Evolutionary conservation across 768 basidiomycete species (phyloP).

Genomic region (Lactifluus subvellereus): DNA sequence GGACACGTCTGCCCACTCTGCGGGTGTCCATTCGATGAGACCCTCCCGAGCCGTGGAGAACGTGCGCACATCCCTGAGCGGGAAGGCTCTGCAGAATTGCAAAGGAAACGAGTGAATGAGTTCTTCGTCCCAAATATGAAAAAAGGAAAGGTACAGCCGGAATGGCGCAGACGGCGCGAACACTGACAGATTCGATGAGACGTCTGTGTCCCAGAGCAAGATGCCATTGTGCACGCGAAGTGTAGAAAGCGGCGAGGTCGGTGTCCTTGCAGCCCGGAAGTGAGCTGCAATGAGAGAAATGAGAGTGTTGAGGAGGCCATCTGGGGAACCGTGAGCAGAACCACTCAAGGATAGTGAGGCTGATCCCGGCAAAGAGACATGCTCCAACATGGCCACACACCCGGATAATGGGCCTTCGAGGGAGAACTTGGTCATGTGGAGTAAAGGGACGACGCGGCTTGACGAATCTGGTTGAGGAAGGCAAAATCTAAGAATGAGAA

Average conservation of each 20-base stretch:
- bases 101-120: background rate
- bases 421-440: background rate
- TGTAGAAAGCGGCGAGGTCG: no score
- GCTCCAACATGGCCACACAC: background rate
- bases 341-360: no score
- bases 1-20: no score
- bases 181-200: background rate
- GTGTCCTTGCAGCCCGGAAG: no score
- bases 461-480: no score
- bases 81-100: background rate
- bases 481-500: no score
- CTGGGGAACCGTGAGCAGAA: no score
- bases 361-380: no score
- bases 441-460: background rate
- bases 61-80: background rate
- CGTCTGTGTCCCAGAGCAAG: background rate
- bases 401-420: background rate
- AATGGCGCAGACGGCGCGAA: no score
- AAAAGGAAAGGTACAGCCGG: background rate
- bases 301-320: background rate
- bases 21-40: no score
- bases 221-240: background rate
- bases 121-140: background rate
- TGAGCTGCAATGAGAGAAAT: no score
- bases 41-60: no score